phyloP scores from a whole-genome alignment of 805 yeast species.

The Brettanomyces nanus region DNA sequence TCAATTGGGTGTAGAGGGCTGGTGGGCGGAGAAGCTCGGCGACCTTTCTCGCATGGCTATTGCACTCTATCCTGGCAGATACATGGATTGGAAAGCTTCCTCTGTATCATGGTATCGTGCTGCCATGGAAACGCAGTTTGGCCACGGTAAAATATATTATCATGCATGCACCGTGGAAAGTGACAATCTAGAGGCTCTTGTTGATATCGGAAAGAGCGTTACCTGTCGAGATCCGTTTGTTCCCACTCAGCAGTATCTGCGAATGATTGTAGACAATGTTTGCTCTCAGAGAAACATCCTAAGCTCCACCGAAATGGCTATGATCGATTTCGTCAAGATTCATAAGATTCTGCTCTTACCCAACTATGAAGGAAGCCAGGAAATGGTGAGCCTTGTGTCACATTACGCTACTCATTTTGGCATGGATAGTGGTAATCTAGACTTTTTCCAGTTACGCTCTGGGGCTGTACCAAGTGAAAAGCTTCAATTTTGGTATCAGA shows the following conservation, averaged over 20 bases:
- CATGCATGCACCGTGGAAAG: slow-evolving; percentile 85
- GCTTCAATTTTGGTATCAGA: slow-evolving; percentile 66
- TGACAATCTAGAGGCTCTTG: slow-evolving; percentile 67
- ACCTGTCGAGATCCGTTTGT: slow-evolving; percentile 77
- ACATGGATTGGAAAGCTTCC: slow-evolving; percentile 78
- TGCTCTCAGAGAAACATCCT: slow-evolving; percentile 55
- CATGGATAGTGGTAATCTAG: slow-evolving; percentile 52
- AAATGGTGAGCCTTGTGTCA: slow-evolving; percentile 49
- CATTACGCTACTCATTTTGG: slow-evolving; percentile 63
- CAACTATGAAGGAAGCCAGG: slow-evolving; percentile 46
- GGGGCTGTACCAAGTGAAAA: slow-evolving; percentile 32
- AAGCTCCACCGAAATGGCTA: slow-evolving; percentile 51
- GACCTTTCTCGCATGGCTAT: slow-evolving; percentile 85
- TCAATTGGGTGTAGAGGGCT: slow-evolving; percentile 49
- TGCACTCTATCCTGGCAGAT: slow-evolving; percentile 70
- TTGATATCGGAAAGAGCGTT: slow-evolving; percentile 71
- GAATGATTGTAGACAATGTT: slow-evolving; percentile 72
- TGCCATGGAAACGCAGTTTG: slow-evolving; percentile 66
- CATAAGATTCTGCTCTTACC: slow-evolving; percentile 61
- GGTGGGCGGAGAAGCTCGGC: slow-evolving; percentile 84
- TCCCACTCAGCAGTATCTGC: slow-evolving; percentile 71
- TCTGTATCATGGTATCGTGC: slow-evolving; percentile 79
- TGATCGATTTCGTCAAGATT: slow-evolving; percentile 54
- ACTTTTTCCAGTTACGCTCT: slow-evolving; percentile 46
- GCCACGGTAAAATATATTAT: slow-evolving; percentile 80